These are phyloP conservation scores for Hysterium pulicare DNA, from an alignment of 2,329 filamentous ascomycete species.

Conservation along the genomic window DNA sequence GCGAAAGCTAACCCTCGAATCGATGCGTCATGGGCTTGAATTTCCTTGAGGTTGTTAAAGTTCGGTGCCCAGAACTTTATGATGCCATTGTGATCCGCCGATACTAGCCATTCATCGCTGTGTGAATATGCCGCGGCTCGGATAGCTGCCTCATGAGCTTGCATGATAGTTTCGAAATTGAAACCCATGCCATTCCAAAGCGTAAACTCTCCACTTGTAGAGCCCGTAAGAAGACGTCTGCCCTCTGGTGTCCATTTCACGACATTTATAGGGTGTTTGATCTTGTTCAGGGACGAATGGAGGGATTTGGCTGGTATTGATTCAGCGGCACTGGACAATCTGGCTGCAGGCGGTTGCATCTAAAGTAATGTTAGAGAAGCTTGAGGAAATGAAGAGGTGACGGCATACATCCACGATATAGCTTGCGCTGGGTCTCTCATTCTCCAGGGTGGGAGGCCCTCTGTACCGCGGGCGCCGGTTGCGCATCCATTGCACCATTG, in stretches of 20 bases:
- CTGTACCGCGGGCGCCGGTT: constrained; percentile 74
- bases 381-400: constrained; percentile 9
- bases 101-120: constrained; percentile 94
- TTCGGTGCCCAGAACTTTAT: constrained; percentile 99
- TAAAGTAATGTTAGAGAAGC: constrained; percentile 34
- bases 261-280: constrained; percentile 95
- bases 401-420: constrained; percentile 79
- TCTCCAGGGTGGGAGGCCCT: constrained; percentile 67
- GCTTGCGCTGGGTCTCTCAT: constrained; percentile 80
- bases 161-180: constrained; percentile 99
- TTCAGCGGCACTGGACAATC: constrained; percentile 72
- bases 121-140: constrained; percentile 84
- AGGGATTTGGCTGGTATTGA: constrained; percentile 92
- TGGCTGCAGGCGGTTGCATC: constrained; percentile 83
- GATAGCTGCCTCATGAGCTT: constrained; percentile 87
- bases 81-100: constrained; percentile 88
- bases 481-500: constrained; percentile 87
- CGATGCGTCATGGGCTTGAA: constrained; percentile 84
- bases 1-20: constrained; percentile 91
- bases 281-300: constrained; percentile 97
- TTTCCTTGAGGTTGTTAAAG: constrained; percentile 96
- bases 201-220: constrained; percentile 95
- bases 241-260: constrained; percentile 98
- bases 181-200: constrained; percentile 98
- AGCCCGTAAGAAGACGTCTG: constrained; percentile 83